Conservation (phyloP, 805 yeast species). For the Candida tammaniensis region DNA sequence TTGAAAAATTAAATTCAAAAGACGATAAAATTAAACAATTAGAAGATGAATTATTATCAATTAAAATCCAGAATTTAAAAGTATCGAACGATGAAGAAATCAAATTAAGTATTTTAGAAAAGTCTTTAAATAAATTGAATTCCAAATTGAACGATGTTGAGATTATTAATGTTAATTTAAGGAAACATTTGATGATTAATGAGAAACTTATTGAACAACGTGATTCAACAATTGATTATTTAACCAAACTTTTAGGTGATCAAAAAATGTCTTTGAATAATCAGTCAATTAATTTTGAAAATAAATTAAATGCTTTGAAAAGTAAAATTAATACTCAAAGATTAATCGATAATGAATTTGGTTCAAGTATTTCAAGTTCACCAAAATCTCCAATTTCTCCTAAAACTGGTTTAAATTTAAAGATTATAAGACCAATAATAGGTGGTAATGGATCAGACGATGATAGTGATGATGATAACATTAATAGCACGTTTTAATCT, state of each 20-base stretch:
- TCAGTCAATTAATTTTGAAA: slow-evolving; percentile 51
- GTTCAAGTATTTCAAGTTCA: slow-evolving; percentile 2
- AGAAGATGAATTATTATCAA: slow-evolving; percentile 25
- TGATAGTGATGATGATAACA: slow-evolving; percentile 7
- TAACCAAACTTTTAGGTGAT: slow-evolving; percentile 49
- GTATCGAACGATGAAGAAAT: slow-evolving; percentile 42
- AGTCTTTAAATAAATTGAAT: slow-evolving; percentile 54
- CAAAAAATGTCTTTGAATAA: slow-evolving; percentile 47
- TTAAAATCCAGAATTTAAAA: slow-evolving; percentile 30
- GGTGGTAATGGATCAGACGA: slow-evolving; percentile 40
- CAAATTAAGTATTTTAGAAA: slow-evolving; percentile 53
- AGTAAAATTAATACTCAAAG: slow-evolving; percentile 3
- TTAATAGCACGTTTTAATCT: slow-evolving; percentile 2
- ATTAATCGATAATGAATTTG: neutral
- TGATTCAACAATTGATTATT: slow-evolving; percentile 51
- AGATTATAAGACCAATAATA: slow-evolving; percentile 61
- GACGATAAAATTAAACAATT: slow-evolving; percentile 29
- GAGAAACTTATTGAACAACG: slow-evolving; percentile 58
- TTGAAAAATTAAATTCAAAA: slow-evolving; percentile 24
- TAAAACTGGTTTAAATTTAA: slow-evolving; percentile 50
- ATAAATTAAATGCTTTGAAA: slow-evolving; percentile 24
- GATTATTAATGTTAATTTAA: slow-evolving; percentile 54
- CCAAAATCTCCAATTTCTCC: slow-evolving; percentile 20
- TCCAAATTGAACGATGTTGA: slow-evolving; percentile 62
- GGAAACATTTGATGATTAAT: slow-evolving; percentile 53